Percentiles rank a stretch among this genome's conserved stretches.
phyloP scores from a whole-genome alignment of 1,284 basidiomycete species.

The Mycosarcoma maydis region DNA sequence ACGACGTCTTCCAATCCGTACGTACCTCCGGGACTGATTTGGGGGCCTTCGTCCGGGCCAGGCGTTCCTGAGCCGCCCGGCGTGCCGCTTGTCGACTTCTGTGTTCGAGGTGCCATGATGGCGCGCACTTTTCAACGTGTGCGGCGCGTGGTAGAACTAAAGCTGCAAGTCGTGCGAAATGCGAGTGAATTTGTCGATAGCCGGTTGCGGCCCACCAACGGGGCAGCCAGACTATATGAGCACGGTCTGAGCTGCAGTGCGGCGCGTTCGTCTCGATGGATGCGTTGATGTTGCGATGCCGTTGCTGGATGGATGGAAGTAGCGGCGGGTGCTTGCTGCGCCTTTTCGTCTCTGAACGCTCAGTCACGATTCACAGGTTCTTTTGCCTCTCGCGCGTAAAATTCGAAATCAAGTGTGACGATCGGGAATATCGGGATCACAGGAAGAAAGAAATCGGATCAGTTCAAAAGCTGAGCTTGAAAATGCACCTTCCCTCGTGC shows the following conservation, averaged over 20 bases:
- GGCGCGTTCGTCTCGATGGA: no score
- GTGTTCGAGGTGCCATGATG: constrained; percentile 49
- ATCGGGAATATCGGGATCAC: no score
- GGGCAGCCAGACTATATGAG: constrained; percentile 2
- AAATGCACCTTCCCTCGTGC: no score
- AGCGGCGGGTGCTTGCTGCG: no score
- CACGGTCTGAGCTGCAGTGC: no score
- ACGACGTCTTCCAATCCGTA: constrained; percentile 57
- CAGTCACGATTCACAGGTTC: no score
- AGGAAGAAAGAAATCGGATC: no score
- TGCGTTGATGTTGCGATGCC: not conserved
- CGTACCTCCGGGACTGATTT: constrained; percentile 53
- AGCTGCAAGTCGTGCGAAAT: not conserved
- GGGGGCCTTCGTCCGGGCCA: constrained; percentile 43
- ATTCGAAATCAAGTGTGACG: no score
- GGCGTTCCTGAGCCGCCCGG: constrained; percentile 46
- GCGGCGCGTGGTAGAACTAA: not conserved
- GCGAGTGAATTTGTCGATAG: not conserved
- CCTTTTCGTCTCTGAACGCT: no score
- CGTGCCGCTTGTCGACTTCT: constrained; percentile 41
- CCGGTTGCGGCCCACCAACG: not conserved
- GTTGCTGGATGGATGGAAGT: not conserved
- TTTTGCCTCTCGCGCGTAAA: no score
- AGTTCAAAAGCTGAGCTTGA: no score
- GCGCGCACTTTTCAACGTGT: no score